Evolutionary conservation across 257 asterid species (phyloP).

Genomic region (Solanum corneliomulleri): DNA sequence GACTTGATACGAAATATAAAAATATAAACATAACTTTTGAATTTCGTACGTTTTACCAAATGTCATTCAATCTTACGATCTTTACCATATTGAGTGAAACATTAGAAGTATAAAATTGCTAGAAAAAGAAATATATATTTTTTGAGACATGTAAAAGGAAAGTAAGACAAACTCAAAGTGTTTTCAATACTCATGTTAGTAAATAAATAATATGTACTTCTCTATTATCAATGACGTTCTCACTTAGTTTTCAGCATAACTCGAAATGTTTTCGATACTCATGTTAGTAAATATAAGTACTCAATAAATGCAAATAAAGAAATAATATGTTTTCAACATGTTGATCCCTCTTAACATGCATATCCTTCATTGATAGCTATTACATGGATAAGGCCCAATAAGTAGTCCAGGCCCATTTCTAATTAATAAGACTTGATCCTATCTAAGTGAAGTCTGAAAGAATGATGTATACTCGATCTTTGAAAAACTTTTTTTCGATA

Average conservation of each 20-base stretch:
- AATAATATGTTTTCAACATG: background rate
- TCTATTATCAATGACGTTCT: background rate
- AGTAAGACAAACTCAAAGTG: background rate
- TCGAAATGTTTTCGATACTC: background rate
- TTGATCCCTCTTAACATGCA: background rate
- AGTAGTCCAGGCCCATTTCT: background rate
- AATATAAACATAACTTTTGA: no score
- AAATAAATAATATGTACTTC: background rate
- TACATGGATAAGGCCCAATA: background rate
- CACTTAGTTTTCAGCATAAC: background rate
- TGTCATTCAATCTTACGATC: background rate
- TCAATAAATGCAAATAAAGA: background rate
- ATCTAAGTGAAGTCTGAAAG: background rate
- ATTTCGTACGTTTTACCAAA: background rate
- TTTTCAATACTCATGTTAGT: background rate
- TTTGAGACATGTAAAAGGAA: background rate
- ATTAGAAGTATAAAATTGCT: no score
- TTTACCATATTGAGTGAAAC: no score
- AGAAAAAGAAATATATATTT: no score
- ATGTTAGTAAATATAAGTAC: background rate
- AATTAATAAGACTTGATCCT: background rate
- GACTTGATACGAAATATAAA: no score
- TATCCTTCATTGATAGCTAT: background rate
- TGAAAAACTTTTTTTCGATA: no score
- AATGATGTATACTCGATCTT: no score